Conservation (phyloP, 768 basidiomycete genomes). For the Tephrocybe sp. region DNA sequence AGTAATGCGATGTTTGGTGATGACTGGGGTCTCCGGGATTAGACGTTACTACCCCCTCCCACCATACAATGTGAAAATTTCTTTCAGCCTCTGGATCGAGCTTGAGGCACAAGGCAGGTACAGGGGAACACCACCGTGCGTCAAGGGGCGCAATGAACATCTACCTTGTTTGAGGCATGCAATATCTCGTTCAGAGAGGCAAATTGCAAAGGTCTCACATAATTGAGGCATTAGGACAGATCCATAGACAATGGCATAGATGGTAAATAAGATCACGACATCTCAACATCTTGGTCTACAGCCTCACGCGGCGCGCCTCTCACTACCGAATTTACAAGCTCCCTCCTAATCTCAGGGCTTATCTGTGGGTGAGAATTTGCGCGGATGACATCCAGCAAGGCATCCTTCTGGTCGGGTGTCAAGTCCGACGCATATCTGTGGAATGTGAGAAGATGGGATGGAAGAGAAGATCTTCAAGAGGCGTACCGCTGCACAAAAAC, state of each 20-base stretch:
- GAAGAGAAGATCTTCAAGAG: conserved; percentile 6
- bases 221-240: too few relatives aligned
- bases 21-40: conserved; percentile 27
- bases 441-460: not conserved
- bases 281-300: conserved; percentile 62
- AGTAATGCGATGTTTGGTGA: conserved; percentile 37
- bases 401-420: conserved; percentile 97
- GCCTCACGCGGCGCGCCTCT: conserved; percentile 76
- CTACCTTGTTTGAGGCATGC: too few relatives aligned
- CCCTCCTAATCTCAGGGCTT: conserved; percentile 84
- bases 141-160: not conserved
- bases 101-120: too few relatives aligned
- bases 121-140: too few relatives aligned
- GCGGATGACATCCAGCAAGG: conserved; percentile 89
- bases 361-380: conserved; percentile 87
- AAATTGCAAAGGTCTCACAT: too few relatives aligned
- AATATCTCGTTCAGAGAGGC: not conserved
- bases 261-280: conserved; percentile 38
- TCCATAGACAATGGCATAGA: not conserved
- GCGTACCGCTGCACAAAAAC: conserved; percentile 88
- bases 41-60: not conserved
- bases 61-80: not conserved
- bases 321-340: conserved; percentile 82
- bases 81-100: too few relatives aligned
- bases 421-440: conserved; percentile 88